These are phyloP conservation scores for Hortaea werneckii DNA, from an alignment of 2,329 filamentous ascomycete species.

Conservation along the genomic window DNA sequence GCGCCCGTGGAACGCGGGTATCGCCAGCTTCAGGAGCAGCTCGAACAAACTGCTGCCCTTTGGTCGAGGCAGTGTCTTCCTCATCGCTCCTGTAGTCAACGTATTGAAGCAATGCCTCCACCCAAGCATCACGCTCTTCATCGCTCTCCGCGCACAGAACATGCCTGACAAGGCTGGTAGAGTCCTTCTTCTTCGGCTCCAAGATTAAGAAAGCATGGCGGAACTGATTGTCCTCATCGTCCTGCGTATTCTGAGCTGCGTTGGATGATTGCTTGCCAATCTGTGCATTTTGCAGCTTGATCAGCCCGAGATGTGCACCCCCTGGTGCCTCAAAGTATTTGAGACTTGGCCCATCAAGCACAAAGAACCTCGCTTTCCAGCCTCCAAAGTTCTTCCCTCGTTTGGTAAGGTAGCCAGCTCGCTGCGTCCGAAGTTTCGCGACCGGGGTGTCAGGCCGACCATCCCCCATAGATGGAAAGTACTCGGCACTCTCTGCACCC, in stretches of 20 bases:
- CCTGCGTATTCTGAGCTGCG: conserved; percentile 42
- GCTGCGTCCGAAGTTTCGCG: conserved; percentile 57
- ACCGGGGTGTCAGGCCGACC: conserved; percentile 34
- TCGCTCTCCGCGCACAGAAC: conserved; percentile 95
- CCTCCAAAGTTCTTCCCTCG: conserved; percentile 97
- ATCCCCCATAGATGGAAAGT: conserved; percentile 26
- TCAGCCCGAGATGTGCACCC: conserved; percentile 81
- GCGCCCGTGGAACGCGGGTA: conserved; percentile 21
- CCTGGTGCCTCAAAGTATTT: conserved; percentile 90
- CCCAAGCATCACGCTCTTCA: conserved; percentile 84
- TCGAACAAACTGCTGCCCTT: conserved; percentile 3
- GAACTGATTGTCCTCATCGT: conserved; percentile 86
- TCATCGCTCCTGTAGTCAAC: conserved; percentile 63
- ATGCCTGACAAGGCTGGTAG: conserved; percentile 75
- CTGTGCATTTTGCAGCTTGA: conserved; percentile 81
- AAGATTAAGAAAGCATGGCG: conserved; percentile 91
- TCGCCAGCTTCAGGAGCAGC: conserved; percentile 14
- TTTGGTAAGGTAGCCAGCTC: conserved; percentile 90
- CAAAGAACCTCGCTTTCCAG: conserved; percentile 80
- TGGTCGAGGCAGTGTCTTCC: conserved; percentile 27
- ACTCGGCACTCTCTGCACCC: conserved; percentile 43
- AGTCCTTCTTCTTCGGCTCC: conserved; percentile 94
- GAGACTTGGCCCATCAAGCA: conserved; percentile 59
- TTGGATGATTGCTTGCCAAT: conserved; percentile 86
- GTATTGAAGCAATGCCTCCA: conserved; percentile 79